phyloP scores from a whole-genome alignment of 306 rosid genomes.

The Vigna hirtella region DNA sequence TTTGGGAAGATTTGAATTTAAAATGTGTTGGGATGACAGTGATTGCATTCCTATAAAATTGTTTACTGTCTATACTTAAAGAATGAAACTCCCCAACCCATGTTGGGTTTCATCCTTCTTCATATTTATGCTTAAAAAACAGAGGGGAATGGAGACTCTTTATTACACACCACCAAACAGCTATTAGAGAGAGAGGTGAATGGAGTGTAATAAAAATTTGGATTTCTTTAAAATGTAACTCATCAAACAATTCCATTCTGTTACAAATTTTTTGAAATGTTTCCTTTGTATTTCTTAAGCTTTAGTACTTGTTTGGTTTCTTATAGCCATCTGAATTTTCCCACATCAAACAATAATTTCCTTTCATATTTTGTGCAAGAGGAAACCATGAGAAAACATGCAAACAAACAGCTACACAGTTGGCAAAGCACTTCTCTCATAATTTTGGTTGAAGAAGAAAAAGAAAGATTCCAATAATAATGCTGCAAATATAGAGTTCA shows the following conservation, averaged over 20 bases:
- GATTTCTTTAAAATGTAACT: too few relatives aligned
- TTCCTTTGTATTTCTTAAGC: not conserved
- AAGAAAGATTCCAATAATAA: not conserved
- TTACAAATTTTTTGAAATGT: not conserved
- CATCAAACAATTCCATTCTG: not conserved
- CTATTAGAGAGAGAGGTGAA: not conserved
- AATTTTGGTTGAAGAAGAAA: not conserved
- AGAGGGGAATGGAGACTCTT: not conserved
- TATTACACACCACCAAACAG: too few relatives aligned
- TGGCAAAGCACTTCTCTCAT: not conserved
- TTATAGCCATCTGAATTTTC: not conserved
- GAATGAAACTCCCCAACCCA: not conserved
- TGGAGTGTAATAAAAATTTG: not conserved
- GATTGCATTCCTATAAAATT: slow-evolving; percentile 7
- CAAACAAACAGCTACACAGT: not conserved
- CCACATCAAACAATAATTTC: not conserved
- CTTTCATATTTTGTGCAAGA: not conserved
- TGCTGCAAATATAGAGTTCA: slow-evolving; percentile 9
- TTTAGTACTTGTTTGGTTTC: not conserved
- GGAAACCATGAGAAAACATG: not conserved
- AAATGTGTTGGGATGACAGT: slow-evolving; percentile 29
- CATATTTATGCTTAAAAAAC: not conserved
- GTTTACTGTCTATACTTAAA: not conserved
- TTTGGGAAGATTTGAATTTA: not conserved
- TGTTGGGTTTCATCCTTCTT: not conserved